Conservation (phyloP, 2,329 filamentous ascomycete genomes). For the Eurotiales sp. region DNA sequence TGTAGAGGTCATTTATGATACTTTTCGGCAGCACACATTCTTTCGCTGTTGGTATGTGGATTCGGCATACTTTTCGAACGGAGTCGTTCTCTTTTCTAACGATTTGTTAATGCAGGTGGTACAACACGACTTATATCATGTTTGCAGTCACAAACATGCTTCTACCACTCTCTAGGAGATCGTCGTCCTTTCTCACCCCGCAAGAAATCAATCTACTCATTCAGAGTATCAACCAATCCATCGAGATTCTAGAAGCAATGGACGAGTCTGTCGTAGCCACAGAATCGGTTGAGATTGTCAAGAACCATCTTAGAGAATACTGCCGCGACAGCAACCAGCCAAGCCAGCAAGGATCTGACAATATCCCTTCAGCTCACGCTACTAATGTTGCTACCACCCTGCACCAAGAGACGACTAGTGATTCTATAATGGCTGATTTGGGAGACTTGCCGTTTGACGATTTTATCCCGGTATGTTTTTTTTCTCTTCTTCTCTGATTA, state of each 20-base stretch:
- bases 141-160: conserved; percentile 38
- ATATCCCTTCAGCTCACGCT: conserved; percentile 9
- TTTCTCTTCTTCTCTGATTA: background rate
- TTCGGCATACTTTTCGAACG: no score
- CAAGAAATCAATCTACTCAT: conserved; percentile 26
- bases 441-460: background rate
- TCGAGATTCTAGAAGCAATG: conserved; percentile 41
- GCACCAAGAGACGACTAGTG: conserved; percentile 15
- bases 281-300: conserved; percentile 37
- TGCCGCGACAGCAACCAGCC: conserved; percentile 16
- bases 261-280: conserved; percentile 39
- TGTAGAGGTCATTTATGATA: conserved; percentile 40
- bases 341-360: conserved; percentile 2
- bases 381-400: conserved; percentile 6
- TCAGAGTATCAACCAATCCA: conserved; percentile 33
- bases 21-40: conserved; percentile 36
- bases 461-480: conserved; percentile 23
- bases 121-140: conserved; percentile 42
- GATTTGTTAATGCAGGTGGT: conserved; percentile 30
- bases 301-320: conserved; percentile 30
- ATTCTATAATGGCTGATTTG: conserved; percentile 20
- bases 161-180: conserved; percentile 30
- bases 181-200: conserved; percentile 18
- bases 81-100: no score
- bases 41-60: conserved; percentile 40